Conservation (phyloP, 768 basidiomycete species). For the Mycena kentingensis region DNA sequence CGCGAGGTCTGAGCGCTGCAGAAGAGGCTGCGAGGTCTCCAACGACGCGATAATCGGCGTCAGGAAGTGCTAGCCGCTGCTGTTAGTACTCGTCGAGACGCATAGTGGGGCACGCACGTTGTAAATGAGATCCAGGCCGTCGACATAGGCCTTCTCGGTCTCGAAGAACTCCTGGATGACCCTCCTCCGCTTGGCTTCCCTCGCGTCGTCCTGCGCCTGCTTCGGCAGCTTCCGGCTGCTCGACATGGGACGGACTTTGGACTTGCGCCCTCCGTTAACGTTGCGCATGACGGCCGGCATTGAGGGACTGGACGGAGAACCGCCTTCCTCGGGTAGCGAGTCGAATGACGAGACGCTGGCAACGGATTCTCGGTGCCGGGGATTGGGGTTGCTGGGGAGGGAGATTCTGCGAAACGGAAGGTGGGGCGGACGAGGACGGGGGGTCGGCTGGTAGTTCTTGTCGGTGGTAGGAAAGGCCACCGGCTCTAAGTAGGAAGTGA, state of each 20-base stretch:
- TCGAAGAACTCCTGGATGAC: constrained; percentile 80
- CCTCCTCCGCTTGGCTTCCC: constrained; percentile 59
- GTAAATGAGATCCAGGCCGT: constrained; percentile 82
- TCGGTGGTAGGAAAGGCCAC: constrained; percentile 26
- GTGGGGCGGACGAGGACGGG: constrained; percentile 45
- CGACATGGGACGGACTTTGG: constrained; percentile 40
- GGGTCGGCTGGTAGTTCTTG: constrained; percentile 29
- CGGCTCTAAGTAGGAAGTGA: constrained; percentile 10
- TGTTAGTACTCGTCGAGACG: too few species aligned
- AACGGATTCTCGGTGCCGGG: constrained; percentile 62
- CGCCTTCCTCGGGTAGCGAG: constrained; percentile 58
- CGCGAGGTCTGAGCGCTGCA: constrained; percentile 68
- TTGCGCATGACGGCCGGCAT: constrained; percentile 37
- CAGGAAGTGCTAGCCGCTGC: constrained; percentile 90
- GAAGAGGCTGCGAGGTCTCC: constrained; percentile 66
- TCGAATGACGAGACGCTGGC: constrained; percentile 75
- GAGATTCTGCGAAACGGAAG: constrained; percentile 68
- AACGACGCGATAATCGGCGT: constrained; percentile 76
- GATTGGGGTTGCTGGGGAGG: constrained; percentile 53
- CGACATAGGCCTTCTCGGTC: constrained; percentile 79
- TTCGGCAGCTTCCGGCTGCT: constrained; percentile 40
- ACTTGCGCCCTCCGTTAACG: constrained; percentile 28
- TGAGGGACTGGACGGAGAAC: constrained; percentile 24
- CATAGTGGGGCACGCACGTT: constrained; percentile 48
- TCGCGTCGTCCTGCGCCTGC: constrained; percentile 46